These are phyloP conservation scores for Xylaria telfairii DNA, from an alignment of 495 filamentous ascomycete genomes.

Conservation along the genomic window DNA sequence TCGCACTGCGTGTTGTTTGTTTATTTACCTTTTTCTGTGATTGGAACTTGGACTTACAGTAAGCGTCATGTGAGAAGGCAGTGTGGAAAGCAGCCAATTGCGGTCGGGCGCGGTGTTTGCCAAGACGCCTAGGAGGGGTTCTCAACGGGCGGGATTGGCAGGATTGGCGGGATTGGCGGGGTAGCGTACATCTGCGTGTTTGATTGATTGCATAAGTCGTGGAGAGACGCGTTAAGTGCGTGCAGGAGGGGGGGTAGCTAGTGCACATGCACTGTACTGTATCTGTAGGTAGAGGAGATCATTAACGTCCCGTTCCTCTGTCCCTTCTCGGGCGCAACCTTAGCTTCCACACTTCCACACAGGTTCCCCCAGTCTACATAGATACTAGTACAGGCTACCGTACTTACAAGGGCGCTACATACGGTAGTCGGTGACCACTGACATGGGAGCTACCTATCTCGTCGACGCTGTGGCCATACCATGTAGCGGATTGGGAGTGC, in stretches of 20 bases:
- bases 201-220: conserved; percentile 24
- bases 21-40: conserved; percentile 19
- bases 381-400: not conserved
- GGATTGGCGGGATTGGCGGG: conserved; percentile 23
- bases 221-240: conserved; percentile 28
- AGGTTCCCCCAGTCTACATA: too few relatives aligned
- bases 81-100: conserved; percentile 13
- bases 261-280: too few relatives aligned
- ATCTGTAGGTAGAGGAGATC: too few relatives aligned
- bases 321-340: too few relatives aligned
- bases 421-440: not conserved
- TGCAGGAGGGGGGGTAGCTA: conserved; percentile 21
- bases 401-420: not conserved
- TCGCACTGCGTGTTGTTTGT: conserved; percentile 23
- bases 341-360: too few relatives aligned
- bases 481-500: not conserved
- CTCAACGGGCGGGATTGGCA: conserved; percentile 19
- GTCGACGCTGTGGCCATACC: not conserved
- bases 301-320: too few relatives aligned
- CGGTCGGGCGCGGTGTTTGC: not conserved
- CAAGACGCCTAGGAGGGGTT: conserved; percentile 12
- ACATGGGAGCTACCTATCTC: conserved; percentile 10
- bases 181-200: conserved; percentile 21
- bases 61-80: conserved; percentile 25
- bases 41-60: conserved; percentile 19